Evolutionary conservation across 2,329 filamentous ascomycete genomes (phyloP).

Genomic region (Aspergillus pseudonomiae): DNA sequence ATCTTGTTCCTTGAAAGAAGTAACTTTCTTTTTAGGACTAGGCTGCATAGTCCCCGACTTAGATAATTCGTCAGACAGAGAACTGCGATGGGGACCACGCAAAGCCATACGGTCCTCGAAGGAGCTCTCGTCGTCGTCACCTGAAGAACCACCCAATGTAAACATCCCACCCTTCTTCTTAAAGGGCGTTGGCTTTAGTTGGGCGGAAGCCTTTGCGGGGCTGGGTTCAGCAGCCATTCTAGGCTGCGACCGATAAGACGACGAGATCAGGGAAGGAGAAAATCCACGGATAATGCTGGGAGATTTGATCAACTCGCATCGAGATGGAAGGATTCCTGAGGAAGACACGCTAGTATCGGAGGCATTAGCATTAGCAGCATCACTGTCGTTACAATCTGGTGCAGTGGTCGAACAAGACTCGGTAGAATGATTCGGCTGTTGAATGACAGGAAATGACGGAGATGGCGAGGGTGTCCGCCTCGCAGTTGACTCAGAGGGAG

Average conservation of each 20-base stretch:
- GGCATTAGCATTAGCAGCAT: conserved; percentile 44
- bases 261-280: conserved; percentile 73
- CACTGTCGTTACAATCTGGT: conserved; percentile 48
- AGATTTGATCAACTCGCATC: conserved; percentile 56
- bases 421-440: conserved; percentile 49
- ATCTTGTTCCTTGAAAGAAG: conserved; percentile 79
- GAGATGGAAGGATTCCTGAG: conserved; percentile 43
- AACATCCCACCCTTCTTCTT: conserved; percentile 72
- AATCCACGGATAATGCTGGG: conserved; percentile 84
- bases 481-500: conserved; percentile 31
- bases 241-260: conserved; percentile 66
- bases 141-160: conserved; percentile 79
- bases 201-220: conserved; percentile 63
- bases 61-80: conserved; percentile 57
- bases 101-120: conserved; percentile 64
- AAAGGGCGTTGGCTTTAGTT: conserved; percentile 54
- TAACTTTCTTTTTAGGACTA: conserved; percentile 67
- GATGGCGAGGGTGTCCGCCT: conserved; percentile 26
- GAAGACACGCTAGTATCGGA: conserved; percentile 67
- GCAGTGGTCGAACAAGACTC: conserved; percentile 65
- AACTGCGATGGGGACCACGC: conserved; percentile 55
- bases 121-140: conserved; percentile 80
- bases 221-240: conserved; percentile 55
- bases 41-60: conserved; percentile 38
- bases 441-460: conserved; percentile 31